Percentiles rank a stretch among this genome's conserved stretches.
Evolutionary conservation across 2,329 filamentous ascomycete genomes (phyloP).

Genomic region (Diaporthe humulicola): DNA sequence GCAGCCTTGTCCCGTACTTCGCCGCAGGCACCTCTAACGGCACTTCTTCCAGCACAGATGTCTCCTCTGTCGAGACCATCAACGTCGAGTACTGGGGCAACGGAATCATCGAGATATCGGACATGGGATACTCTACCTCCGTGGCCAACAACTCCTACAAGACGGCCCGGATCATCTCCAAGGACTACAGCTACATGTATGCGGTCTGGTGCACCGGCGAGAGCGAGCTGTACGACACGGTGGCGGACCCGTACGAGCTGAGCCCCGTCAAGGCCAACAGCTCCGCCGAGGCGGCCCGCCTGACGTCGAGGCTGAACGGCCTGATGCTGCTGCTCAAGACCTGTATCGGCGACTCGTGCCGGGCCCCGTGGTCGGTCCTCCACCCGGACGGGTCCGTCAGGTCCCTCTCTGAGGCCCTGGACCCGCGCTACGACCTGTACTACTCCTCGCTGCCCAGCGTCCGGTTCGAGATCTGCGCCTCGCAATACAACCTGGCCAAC

Average conservation of each 20-base stretch:
- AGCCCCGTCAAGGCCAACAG: slow-evolving; percentile 54
- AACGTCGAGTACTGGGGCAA: slow-evolving; percentile 70
- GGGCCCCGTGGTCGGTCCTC: slow-evolving; percentile 69
- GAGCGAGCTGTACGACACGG: slow-evolving; percentile 75
- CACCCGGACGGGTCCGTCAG: slow-evolving; percentile 67
- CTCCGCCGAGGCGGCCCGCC: slow-evolving; percentile 51
- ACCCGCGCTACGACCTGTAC: slow-evolving; percentile 62
- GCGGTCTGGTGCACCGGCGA: slow-evolving; percentile 78
- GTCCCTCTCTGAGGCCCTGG: slow-evolving; percentile 65
- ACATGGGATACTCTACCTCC: slow-evolving; percentile 43
- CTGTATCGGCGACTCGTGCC: slow-evolving; percentile 67
- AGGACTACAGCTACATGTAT: slow-evolving; percentile 73
- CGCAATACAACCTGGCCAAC: slow-evolving; percentile 37
- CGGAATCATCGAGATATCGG: slow-evolving; percentile 56
- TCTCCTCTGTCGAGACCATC: slow-evolving; percentile 64
- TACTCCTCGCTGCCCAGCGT: slow-evolving; percentile 52
- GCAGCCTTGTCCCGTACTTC: slow-evolving; percentile 60
- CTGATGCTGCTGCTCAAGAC: slow-evolving; percentile 73
- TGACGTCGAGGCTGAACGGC: slow-evolving; percentile 67
- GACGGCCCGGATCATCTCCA: slow-evolving; percentile 65
- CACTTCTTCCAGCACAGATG: slow-evolving; percentile 43
- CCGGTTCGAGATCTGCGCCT: slow-evolving; percentile 32
- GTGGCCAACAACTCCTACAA: slow-evolving; percentile 71
- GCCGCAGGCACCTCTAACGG: slow-evolving; percentile 65
- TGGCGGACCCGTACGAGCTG: slow-evolving; percentile 66